These are phyloP conservation scores for Picea mariana DNA, from an alignment of 83 land plant species.

Conservation along the genomic window DNA sequence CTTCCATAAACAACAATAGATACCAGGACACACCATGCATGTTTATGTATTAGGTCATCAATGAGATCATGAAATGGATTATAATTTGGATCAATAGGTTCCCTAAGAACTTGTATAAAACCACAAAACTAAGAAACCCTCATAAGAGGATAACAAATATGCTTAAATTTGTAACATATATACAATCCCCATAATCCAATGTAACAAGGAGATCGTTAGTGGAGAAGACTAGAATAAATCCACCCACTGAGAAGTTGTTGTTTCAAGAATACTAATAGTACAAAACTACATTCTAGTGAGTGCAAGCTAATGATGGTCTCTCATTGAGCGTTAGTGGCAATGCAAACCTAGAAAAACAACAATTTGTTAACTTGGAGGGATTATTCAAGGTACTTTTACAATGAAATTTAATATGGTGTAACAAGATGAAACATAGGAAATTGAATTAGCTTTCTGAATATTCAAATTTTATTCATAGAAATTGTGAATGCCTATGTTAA, in stretches of 20 bases:
- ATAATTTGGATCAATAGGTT: conserved; percentile 98
- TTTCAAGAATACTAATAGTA: conserved; percentile 86
- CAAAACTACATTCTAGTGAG: conserved; percentile 26
- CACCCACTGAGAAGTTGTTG: conserved; percentile 66
- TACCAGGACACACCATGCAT: conserved; percentile 90
- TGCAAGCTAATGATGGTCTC: no score
- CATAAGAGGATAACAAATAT: conserved; percentile 93
- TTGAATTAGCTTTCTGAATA: no score
- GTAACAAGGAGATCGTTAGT: conserved; percentile 80
- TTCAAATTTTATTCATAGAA: no score
- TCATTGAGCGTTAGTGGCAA: no score
- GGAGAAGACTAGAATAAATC: conserved; percentile 86
- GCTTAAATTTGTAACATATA: conserved; percentile 93
- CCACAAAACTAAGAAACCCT: conserved; percentile 82
- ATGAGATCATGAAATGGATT: conserved; percentile 95
- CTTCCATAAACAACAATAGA: conserved; percentile 98
- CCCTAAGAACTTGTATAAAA: conserved; percentile 82
- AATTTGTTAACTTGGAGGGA: no score
- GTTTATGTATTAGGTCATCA: conserved; percentile 96
- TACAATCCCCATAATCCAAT: conserved; percentile 95
- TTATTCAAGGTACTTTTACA: no score
- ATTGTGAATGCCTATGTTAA: no score
- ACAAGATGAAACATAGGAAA: no score
- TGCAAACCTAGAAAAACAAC: no score
- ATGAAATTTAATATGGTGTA: no score